Base-by-base conservation (phyloP, 441 rosid genomes). In the Gossypium gossypioides region DNA sequence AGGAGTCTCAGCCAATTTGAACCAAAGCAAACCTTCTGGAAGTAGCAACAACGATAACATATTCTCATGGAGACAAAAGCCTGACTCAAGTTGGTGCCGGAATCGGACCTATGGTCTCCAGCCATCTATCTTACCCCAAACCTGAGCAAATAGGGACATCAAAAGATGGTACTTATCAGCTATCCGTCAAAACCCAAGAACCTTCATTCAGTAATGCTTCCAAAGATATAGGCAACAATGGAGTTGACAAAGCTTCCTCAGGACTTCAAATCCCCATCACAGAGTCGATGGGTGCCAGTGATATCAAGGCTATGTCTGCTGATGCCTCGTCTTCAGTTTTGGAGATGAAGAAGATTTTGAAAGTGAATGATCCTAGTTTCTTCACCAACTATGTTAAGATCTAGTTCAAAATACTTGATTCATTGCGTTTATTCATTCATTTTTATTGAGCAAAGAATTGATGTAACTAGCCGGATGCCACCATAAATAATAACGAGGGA, bases 281-380 rank as follows among this genome's bases (percentile, higher is more conserved):
- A 4, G 65, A 70, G 55, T 82, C 89, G 4, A 72, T 71, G 1
- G 89, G 77, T 4, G 84, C 61, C 50, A 88, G 82, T 71, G 83
- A 87, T 75, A 80, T 88, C 54, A 87, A 86, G 74, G 87, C 89
- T 52, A 89, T 88, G 4, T 93, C 97, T 64, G 94, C 96, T 15
- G 96, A 92, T 56, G 92, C 94, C 48, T 90, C 92, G 0, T 92
- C 59, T 87, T 90, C 72, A 80, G 81, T 40, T 90, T 92, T 37
- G 96, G 96, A 68, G 92, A 92, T 44, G 92, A 89, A 16, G 92
- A 87, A 69, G 93, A 90, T 71, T 86, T 73, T 15, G 88, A 86
- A 56, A 88, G 92, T 27, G 94, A 89, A 22, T 91, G 76, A 87
- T 32, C 37, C 37, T 32, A 32, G 37, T 32, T 32, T 32, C 1